phyloP scores from a whole-genome alignment of 768 basidiomycete species.

The Grammothele lineata region DNA sequence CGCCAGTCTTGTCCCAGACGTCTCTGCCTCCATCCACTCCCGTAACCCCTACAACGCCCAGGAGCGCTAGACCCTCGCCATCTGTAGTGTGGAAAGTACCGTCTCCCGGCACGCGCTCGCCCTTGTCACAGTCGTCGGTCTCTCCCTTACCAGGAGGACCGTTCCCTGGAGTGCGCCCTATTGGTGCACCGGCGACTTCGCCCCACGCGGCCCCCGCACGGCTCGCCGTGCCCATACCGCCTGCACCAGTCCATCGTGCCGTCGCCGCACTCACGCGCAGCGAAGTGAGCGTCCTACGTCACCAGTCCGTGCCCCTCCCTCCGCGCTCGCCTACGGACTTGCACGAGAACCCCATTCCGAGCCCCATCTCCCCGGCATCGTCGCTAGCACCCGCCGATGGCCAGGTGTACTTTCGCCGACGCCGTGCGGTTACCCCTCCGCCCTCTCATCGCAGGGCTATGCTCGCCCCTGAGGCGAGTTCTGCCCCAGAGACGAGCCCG shows the following conservation, averaged over 20 bases:
- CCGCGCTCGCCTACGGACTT: no score
- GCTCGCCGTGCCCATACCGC: no score
- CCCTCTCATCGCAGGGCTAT: slow-evolving; percentile 2
- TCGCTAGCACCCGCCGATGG: not conserved
- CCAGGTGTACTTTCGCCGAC: not conserved
- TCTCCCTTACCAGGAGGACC: not conserved
- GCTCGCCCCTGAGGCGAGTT: slow-evolving; percentile 1
- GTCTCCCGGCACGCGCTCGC: slow-evolving; percentile 2
- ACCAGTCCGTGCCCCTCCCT: not conserved
- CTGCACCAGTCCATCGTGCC: not conserved
- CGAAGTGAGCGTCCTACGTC: not conserved
- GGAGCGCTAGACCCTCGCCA: slow-evolving; percentile 6
- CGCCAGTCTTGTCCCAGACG: no score
- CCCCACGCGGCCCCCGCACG: no score
- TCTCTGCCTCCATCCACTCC: no score
- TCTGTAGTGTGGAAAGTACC: slow-evolving; percentile 13
- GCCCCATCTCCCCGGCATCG: no score
- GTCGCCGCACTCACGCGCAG: not conserved
- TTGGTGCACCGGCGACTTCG: not conserved
- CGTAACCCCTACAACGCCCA: not conserved
- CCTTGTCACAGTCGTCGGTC: not conserved
- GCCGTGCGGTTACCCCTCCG: slow-evolving; percentile 5
- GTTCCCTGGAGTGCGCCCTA: no score
- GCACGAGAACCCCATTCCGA: no score
- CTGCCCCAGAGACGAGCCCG: not conserved